Base-by-base conservation (phyloP, 345 rosid species). In the Noccaea bulbosa region DNA sequence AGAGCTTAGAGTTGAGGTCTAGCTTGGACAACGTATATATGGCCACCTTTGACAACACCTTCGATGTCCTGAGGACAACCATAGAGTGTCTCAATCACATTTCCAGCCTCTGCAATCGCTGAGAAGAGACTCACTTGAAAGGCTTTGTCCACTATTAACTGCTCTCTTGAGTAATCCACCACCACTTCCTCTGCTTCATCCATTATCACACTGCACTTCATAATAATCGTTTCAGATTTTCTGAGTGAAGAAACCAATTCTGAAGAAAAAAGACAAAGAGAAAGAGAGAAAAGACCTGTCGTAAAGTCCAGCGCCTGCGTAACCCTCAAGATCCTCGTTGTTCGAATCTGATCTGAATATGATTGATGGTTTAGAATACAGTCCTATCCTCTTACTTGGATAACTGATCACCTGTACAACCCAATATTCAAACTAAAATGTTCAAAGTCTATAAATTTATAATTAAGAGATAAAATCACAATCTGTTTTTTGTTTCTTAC, bases 221-320 rank as follows among this genome's bases (percentile, higher is more conserved):
- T 34, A 45, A 45, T 40, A 11, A 10, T 41, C 7, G 22, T 22
- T 52, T 60, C 44, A 67, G 45, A 20, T 48, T 49, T 10, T 20
- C 9, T 17, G 15, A 58, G 72, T 39, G 20, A 61, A 61, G 22
- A 32, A 41, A 11, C 8, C n/a, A 27, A 11, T 33, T 43, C 8
- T 3, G 0, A 9, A 30, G 22, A 11, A 8, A 16, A 27, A 12
- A 65, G 12, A 16, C 24, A 49, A 32, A 22, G 24, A 22, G 0
- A 50, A 30, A 34, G 15, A 41, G 40, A 62, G 8, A 33, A 43
- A n/a, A 0, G 22, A 91, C 99, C 99, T 93, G 67, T 93, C 97
- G 24, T 93, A 93, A 76, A 93, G 97, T 60, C 99, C 99, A 27
- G 99, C 99, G 70, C 99, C 99, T 41, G 97, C 99, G 80, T 87